Conservation (phyloP, 164 flowering plant genomes). For the Annona cherimola region DNA sequence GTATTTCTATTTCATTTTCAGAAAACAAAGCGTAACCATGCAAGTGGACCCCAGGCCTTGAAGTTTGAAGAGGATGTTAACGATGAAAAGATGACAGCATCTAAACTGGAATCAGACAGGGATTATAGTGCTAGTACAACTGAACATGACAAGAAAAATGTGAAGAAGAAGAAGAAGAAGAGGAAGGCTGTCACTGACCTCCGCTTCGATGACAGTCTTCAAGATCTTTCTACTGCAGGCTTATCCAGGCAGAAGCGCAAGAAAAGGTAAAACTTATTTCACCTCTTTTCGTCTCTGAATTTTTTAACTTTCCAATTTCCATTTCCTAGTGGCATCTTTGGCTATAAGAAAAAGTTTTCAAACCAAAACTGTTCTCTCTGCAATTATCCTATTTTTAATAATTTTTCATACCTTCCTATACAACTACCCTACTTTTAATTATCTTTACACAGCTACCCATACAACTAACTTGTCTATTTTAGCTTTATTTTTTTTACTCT, state of each 20-base stretch:
- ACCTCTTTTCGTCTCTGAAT: neutral
- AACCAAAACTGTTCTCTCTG: too few species aligned
- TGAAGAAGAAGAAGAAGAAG: conserved; percentile 53
- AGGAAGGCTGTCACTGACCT: conserved; percentile 53
- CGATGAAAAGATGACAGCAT: conserved; percentile 15
- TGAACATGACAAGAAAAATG: conserved; percentile 39
- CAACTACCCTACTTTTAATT: too few species aligned
- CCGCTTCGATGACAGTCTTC: conserved; percentile 38
- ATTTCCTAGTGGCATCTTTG: too few species aligned
- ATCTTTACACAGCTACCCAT: too few species aligned
- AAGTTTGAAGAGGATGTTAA: conserved; percentile 18
- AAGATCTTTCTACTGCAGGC: conserved; percentile 26
- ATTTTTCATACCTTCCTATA: too few species aligned
- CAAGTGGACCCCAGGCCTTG: conserved; percentile 2
- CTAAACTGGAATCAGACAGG: conserved; percentile 10
- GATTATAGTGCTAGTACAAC: conserved; percentile 14
- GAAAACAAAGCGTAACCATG: conserved; percentile 26
- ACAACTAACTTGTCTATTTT: too few species aligned
- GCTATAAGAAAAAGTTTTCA: too few species aligned
- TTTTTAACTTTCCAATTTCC: too few species aligned
- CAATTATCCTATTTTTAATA: too few species aligned
- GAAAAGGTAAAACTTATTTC: conserved; percentile 48
- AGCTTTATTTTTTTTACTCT: too few species aligned
- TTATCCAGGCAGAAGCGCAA: conserved; percentile 53
- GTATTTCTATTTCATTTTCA: conserved; percentile 17